These are phyloP conservation scores for Cyclotella kingstonii DNA, from an alignment of 108 stramenopile genomes.

Conservation along the genomic window DNA sequence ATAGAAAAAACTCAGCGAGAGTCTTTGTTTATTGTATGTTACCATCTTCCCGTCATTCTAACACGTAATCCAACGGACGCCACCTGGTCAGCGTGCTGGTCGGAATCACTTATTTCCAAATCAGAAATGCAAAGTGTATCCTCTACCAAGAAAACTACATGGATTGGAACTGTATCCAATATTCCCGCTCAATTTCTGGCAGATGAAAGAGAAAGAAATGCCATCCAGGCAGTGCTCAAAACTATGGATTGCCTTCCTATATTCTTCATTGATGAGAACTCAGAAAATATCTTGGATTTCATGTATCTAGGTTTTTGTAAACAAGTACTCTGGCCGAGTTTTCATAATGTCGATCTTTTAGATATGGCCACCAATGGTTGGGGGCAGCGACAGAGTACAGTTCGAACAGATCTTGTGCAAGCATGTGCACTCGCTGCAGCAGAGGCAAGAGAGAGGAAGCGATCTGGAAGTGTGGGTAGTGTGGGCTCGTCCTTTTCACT, in stretches of 20 bases:
- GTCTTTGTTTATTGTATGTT: slow-evolving; percentile 90
- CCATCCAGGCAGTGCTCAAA: slow-evolving; percentile 65
- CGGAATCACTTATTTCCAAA: slow-evolving; percentile 92
- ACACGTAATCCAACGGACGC: slow-evolving; percentile 50
- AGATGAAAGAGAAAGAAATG: slow-evolving; percentile 72
- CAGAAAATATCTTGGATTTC: slow-evolving; percentile 43
- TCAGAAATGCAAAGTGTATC: slow-evolving; percentile 79
- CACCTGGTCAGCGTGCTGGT: slow-evolving; percentile 88
- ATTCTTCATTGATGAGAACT: slow-evolving; percentile 67
- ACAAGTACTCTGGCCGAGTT: slow-evolving; percentile 95
- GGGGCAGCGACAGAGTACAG: slow-evolving; percentile 41
- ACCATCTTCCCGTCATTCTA: slow-evolving; percentile 93
- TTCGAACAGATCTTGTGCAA: slow-evolving; percentile 31
- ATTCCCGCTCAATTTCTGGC: slow-evolving; percentile 41
- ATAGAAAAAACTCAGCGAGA: slow-evolving; percentile 22
- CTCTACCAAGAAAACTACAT: slow-evolving; percentile 67
- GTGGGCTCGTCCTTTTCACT: neutral
- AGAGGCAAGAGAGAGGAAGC: slow-evolving; percentile 40
- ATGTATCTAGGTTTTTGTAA: slow-evolving; percentile 97
- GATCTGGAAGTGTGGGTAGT: slow-evolving; percentile 15
- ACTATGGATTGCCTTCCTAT: slow-evolving; percentile 94
- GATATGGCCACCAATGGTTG: slow-evolving; percentile 73
- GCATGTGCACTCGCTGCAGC: slow-evolving; percentile 44
- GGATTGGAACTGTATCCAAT: slow-evolving; percentile 93
- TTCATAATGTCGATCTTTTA: slow-evolving; percentile 95